Evolutionary conservation across 768 basidiomycete species (phyloP).

Genomic region (Boletus subparvulus): DNA sequence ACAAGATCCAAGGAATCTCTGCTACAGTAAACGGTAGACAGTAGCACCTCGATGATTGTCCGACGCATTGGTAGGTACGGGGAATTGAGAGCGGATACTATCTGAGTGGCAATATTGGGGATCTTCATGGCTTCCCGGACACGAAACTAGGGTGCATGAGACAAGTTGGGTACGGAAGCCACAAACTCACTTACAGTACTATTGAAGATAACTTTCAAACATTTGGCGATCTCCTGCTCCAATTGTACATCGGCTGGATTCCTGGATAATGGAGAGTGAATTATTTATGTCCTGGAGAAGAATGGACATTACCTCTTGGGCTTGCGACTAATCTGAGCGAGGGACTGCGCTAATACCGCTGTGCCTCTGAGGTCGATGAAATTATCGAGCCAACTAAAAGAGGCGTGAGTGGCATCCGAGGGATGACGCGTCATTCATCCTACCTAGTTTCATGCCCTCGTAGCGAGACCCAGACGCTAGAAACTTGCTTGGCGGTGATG

Average conservation of each 20-base stretch:
- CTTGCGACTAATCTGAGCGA: constrained; percentile 75
- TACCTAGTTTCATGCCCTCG: constrained; percentile 82
- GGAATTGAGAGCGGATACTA: constrained; percentile 80
- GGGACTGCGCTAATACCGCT: constrained; percentile 76
- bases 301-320: constrained; percentile 53
- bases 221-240: constrained; percentile 89
- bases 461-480: constrained; percentile 70
- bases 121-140: constrained; percentile 74
- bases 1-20: constrained; percentile 65
- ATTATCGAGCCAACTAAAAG: constrained; percentile 70
- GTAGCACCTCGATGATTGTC: constrained; percentile 73
- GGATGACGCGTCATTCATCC: constrained; percentile 20
- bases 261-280: constrained; percentile 12
- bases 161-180: background rate
- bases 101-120: constrained; percentile 69
- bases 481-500: constrained; percentile 78
- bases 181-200: constrained; percentile 42
- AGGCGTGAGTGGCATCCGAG: constrained; percentile 17
- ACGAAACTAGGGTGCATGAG: constrained; percentile 47
- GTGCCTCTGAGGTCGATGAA: constrained; percentile 81
- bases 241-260: constrained; percentile 57
- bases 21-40: constrained; percentile 68
- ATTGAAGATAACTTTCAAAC: constrained; percentile 81
- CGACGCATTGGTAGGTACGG: constrained; percentile 78
- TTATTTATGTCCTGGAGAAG: background rate